A percentile compares a stretch with the other conserved stretches of the same genome.
Conservation (phyloP, 2,329 filamentous ascomycete species). For the Chaetomium sp. region DNA sequence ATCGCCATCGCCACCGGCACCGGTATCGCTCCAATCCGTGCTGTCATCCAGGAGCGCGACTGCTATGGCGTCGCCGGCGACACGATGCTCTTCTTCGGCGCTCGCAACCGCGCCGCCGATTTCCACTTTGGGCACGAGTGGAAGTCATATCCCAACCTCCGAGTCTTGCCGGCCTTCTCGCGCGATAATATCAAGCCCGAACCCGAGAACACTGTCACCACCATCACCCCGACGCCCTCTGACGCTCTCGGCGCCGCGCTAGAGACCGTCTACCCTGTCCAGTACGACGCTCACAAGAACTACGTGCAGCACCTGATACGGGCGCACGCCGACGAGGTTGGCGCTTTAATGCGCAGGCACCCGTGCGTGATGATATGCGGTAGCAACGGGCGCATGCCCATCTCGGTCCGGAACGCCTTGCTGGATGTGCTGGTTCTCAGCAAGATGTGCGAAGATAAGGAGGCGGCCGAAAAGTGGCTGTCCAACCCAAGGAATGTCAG, state of each 20-base stretch:
- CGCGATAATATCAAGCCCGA: conserved; percentile 42
- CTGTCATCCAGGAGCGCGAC: conserved; percentile 74
- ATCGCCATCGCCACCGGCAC: conserved; percentile 84
- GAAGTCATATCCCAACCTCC: conserved; percentile 44
- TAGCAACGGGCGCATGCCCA: conserved; percentile 60
- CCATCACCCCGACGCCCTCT: not conserved
- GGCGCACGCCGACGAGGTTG: conserved; percentile 44
- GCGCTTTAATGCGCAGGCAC: conserved; percentile 42
- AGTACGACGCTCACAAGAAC: conserved; percentile 46
- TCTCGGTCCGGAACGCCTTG: conserved; percentile 55
- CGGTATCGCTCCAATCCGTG: conserved; percentile 80
- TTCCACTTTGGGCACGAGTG: conserved; percentile 84
- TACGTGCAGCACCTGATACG: conserved; percentile 60
- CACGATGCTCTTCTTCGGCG: conserved; percentile 78
- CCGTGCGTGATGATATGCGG: conserved; percentile 59
- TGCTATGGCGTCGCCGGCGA: conserved; percentile 40
- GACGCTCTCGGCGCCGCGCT: conserved; percentile 12
- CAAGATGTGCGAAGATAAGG: conserved; percentile 40
- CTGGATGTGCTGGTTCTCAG: conserved; percentile 51
- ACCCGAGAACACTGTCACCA: not conserved
- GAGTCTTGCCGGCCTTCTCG: conserved; percentile 52
- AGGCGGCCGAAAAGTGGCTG: conserved; percentile 45
- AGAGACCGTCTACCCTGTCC: not conserved
- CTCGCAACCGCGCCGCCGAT: conserved; percentile 72
- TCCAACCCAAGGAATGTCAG: conserved; percentile 38